These are phyloP conservation scores for Sonneratia alba DNA, from an alignment of 345 rosid genomes.

Conservation along the genomic window DNA sequence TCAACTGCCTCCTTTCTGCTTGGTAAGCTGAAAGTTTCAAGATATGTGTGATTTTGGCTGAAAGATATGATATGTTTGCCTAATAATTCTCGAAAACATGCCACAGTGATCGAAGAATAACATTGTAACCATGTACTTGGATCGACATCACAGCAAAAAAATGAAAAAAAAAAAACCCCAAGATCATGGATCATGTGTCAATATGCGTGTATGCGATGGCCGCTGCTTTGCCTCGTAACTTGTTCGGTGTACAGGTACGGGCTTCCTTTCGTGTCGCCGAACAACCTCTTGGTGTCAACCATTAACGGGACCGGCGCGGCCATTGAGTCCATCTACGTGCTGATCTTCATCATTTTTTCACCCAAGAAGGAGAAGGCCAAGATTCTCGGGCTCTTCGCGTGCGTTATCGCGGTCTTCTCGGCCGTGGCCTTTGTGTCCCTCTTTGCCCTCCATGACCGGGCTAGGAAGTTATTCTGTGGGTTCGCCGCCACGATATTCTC, in stretches of 20 bases:
- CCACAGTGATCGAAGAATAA: too few relatives aligned
- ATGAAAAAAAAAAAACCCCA: too few relatives aligned
- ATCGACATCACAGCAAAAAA: too few relatives aligned
- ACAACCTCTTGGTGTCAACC: slow-evolving; percentile 69
- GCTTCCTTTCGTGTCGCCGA: slow-evolving; percentile 73
- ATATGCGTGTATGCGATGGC: too few relatives aligned
- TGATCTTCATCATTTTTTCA: slow-evolving; percentile 53
- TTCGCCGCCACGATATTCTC: slow-evolving; percentile 78
- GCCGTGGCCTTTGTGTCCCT: slow-evolving; percentile 54
- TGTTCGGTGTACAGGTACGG: slow-evolving; percentile 56
- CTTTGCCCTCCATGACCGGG: slow-evolving; percentile 53
- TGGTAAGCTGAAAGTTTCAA: slow-evolving; percentile 39
- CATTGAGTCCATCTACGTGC: slow-evolving; percentile 59
- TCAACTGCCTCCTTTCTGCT: slow-evolving; percentile 94
- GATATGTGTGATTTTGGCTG: background rate
- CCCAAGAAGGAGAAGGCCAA: slow-evolving; percentile 66
- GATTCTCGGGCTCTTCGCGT: slow-evolving; percentile 46
- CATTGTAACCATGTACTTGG: too few relatives aligned
- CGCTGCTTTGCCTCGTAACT: background rate
- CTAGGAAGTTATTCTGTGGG: slow-evolving; percentile 76
- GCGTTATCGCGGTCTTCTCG: slow-evolving; percentile 49
- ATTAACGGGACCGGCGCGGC: slow-evolving; percentile 74
- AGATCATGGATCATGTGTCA: too few relatives aligned
- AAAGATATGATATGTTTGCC: too few relatives aligned
- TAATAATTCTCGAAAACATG: too few relatives aligned